These are phyloP conservation scores for Paramyrothecium sp. DNA, from an alignment of 2,329 filamentous ascomycete genomes.

Conservation along the genomic window DNA sequence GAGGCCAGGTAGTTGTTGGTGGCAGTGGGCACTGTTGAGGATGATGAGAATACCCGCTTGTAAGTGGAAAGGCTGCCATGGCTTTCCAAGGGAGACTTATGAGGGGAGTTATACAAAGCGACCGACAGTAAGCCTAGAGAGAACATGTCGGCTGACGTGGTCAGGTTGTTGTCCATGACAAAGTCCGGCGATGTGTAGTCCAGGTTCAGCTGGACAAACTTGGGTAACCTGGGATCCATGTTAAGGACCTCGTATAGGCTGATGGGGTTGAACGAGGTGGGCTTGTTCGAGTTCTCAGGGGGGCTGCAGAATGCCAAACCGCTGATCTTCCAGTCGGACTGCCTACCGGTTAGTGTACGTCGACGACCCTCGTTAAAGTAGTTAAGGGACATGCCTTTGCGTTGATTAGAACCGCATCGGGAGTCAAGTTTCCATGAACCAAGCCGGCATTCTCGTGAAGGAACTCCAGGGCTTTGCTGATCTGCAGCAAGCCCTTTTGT, in stretches of 20 bases:
- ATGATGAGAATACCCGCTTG: conserved; percentile 77
- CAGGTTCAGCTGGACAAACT: conserved; percentile 80
- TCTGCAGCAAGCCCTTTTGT: conserved; percentile 90
- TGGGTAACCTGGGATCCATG: conserved; percentile 79
- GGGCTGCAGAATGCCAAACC: conserved; percentile 89
- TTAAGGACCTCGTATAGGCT: conserved; percentile 82
- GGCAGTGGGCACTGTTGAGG: conserved; percentile 74
- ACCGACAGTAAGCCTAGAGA: conserved; percentile 86
- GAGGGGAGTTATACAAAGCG: conserved; percentile 91
- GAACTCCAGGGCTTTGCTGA: conserved; percentile 93
- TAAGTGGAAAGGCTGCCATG: conserved; percentile 81
- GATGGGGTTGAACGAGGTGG: conserved; percentile 75
- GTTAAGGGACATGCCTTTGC: conserved; percentile 63
- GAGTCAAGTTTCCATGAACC: conserved; percentile 91
- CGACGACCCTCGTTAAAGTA: background rate
- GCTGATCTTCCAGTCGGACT: conserved; percentile 98
- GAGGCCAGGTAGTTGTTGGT: conserved; percentile 84
- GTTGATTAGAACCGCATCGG: conserved; percentile 91
- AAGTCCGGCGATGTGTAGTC: conserved; percentile 97
- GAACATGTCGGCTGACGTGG: conserved; percentile 85
- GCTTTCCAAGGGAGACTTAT: conserved; percentile 79
- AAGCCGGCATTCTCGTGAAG: conserved; percentile 92
- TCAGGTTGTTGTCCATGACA: conserved; percentile 85
- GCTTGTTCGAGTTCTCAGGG: conserved; percentile 70
- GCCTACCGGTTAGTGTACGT: conserved; percentile 23